Conservation (phyloP, 495 filamentous ascomycete species). For the Platismatia glauca region DNA sequence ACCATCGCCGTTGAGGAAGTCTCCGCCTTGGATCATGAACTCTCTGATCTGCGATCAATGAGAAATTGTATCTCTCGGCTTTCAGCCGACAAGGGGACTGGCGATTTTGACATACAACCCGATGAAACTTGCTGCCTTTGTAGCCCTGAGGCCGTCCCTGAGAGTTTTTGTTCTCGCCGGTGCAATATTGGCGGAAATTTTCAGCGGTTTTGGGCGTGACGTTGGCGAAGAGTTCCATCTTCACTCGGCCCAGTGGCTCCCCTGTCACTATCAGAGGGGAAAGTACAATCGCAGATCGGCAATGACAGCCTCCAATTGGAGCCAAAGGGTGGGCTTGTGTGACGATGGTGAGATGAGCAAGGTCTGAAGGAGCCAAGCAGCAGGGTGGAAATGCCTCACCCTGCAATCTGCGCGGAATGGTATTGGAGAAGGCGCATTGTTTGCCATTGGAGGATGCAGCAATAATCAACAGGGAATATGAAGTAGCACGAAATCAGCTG, state of each 20-base stretch:
- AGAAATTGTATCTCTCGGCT: not conserved
- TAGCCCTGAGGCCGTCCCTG: conserved; percentile 83
- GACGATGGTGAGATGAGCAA: not conserved
- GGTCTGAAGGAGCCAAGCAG: not conserved
- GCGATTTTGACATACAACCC: conserved; percentile 58
- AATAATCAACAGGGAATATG: not conserved
- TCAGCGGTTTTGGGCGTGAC: conserved; percentile 82
- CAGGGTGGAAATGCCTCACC: not conserved
- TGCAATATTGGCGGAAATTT: conserved; percentile 97
- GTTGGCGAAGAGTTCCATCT: conserved; percentile 86
- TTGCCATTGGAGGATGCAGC: not conserved
- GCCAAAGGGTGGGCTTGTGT: not conserved
- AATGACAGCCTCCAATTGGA: not conserved
- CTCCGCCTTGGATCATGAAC: conserved; percentile 96
- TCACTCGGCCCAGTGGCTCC: conserved; percentile 82
- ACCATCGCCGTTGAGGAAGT: conserved; percentile 91
- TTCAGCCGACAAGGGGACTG: not conserved
- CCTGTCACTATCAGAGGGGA: conserved; percentile 39
- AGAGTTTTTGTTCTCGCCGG: conserved; percentile 77
- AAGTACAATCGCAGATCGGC: not conserved
- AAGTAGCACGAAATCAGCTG: not conserved
- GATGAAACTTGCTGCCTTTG: conserved; percentile 89
- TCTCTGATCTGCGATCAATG: conserved; percentile 65
- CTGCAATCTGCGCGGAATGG: not conserved
- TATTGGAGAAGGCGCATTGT: not conserved